Evolutionary conservation across 208 protist species (phyloP).

Genomic region (Leishmania tropica): DNA sequence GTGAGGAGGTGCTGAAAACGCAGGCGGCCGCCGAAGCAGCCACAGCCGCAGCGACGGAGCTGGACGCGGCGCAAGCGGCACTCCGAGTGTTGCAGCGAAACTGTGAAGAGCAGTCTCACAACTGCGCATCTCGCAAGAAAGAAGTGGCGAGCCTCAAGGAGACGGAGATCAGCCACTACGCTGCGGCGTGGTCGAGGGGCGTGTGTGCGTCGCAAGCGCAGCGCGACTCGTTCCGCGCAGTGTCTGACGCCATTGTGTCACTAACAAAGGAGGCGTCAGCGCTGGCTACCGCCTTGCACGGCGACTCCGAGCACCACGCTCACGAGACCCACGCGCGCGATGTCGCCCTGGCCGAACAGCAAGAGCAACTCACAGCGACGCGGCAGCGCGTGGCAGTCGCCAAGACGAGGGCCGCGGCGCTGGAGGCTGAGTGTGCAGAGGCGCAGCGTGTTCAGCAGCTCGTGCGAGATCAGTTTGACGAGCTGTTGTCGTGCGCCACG

Average conservation of each 20-base stretch:
- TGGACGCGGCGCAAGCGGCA: background rate
- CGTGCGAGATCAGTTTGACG: slow-evolving; percentile 8
- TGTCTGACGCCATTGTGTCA: background rate
- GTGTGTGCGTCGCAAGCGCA: slow-evolving; percentile 13
- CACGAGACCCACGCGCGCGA: background rate
- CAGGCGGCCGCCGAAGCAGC: background rate
- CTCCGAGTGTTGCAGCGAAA: slow-evolving; percentile 3
- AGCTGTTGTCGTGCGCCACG: background rate
- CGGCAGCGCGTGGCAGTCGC: slow-evolving; percentile 17
- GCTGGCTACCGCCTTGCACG: background rate
- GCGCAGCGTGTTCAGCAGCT: slow-evolving; percentile 3
- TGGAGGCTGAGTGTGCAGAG: slow-evolving; percentile 20
- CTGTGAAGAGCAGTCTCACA: slow-evolving; percentile 4
- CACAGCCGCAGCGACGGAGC: background rate
- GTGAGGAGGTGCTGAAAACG: background rate
- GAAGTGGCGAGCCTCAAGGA: slow-evolving; percentile 11
- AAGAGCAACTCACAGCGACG: slow-evolving; percentile 9
- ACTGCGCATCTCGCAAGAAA: background rate
- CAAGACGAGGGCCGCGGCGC: background rate
- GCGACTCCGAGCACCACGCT: slow-evolving; percentile 6
- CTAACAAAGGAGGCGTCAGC: background rate
- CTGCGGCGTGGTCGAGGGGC: slow-evolving; percentile 23
- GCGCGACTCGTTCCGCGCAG: slow-evolving; percentile 1
- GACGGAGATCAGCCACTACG: slow-evolving; percentile 27
- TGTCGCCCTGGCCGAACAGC: slow-evolving; percentile 9